Percentiles rank a stretch among this genome's conserved stretches.
phyloP scores from a whole-genome alignment of 1,284 basidiomycete species.

The Pseudozyma sp. region DNA sequence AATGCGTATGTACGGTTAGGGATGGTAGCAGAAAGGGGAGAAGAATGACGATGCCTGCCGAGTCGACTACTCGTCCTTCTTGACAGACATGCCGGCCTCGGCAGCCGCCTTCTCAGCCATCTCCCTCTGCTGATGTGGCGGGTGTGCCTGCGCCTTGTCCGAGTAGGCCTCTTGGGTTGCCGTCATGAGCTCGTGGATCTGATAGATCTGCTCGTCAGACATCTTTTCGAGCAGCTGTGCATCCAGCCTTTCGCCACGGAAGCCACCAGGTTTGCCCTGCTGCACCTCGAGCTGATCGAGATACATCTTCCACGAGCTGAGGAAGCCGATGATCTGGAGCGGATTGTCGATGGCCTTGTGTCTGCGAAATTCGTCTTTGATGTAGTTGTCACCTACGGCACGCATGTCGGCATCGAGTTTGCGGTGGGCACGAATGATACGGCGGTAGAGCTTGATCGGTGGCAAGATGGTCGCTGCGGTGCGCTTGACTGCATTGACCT shows the following conservation, averaged over 20 bases:
- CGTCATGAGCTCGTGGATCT: slow-evolving; percentile 67
- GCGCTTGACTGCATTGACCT: slow-evolving; percentile 36
- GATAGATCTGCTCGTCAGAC: slow-evolving; percentile 68
- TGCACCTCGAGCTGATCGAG: slow-evolving; percentile 61
- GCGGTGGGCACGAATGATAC: slow-evolving; percentile 63
- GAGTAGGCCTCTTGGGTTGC: slow-evolving; percentile 61
- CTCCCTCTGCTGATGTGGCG: slow-evolving; percentile 31
- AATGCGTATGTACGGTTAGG: too few species aligned
- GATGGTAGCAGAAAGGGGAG: too few species aligned
- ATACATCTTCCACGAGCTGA: slow-evolving; percentile 68
- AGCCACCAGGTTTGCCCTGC: slow-evolving; percentile 37
- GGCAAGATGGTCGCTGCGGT: slow-evolving; percentile 57
- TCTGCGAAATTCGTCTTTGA: slow-evolving; percentile 67
- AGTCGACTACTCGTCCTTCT: slow-evolving; percentile 24
- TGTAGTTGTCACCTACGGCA: slow-evolving; percentile 66
- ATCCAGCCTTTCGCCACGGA: slow-evolving; percentile 53
- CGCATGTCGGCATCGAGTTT: slow-evolving; percentile 65
- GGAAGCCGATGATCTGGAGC: slow-evolving; percentile 66
- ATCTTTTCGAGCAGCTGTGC: slow-evolving; percentile 59
- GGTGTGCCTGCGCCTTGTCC: slow-evolving; percentile 43
- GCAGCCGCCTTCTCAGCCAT: slow-evolving; percentile 47
- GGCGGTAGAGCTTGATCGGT: slow-evolving; percentile 64
- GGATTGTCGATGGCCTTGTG: slow-evolving; percentile 64
- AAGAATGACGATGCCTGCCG: too few species aligned
- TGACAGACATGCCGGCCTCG: slow-evolving; percentile 41